Conservation (phyloP, 2,329 filamentous ascomycete species). For the Coniosporium tulheliwenetii region DNA sequence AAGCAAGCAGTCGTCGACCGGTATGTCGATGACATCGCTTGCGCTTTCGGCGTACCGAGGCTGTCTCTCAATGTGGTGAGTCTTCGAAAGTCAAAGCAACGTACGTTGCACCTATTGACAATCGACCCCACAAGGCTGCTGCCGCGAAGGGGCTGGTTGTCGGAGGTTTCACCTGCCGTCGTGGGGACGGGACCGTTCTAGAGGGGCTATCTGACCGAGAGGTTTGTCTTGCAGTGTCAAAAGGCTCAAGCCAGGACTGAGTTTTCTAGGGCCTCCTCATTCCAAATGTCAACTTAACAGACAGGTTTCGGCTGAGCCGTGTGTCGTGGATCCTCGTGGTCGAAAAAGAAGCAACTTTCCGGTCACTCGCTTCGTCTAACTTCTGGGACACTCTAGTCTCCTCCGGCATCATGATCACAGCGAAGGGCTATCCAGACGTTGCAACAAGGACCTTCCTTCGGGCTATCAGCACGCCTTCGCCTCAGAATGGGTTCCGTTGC, state of each 20-base stretch:
- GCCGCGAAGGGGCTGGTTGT: conserved; percentile 56
- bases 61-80: conserved; percentile 55
- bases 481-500: conserved; percentile 23
- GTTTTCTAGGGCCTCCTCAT: conserved; percentile 41
- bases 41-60: conserved; percentile 49
- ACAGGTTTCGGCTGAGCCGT: conserved; percentile 31
- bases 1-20: conserved; percentile 54
- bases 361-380: conserved; percentile 41
- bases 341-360: conserved; percentile 75
- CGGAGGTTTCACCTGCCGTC: conserved; percentile 38
- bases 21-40: conserved; percentile 60
- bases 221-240: conserved; percentile 11
- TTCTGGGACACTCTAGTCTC: conserved; percentile 38
- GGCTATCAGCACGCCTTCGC: conserved; percentile 30
- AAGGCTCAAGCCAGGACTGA: neutral
- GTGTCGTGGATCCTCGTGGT: conserved; percentile 55
- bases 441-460: conserved; percentile 51
- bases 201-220: conserved; percentile 25
- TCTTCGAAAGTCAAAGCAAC: neutral
- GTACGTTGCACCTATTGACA: neutral
- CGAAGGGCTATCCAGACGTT: conserved; percentile 70
- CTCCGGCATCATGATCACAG: conserved; percentile 54
- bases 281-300: conserved; percentile 36
- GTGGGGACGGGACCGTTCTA: conserved; percentile 27
- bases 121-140: conserved; percentile 39